These are phyloP conservation scores for Quambalaria eucalypti DNA, from an alignment of 1,284 basidiomycete genomes.

Conservation along the genomic window DNA sequence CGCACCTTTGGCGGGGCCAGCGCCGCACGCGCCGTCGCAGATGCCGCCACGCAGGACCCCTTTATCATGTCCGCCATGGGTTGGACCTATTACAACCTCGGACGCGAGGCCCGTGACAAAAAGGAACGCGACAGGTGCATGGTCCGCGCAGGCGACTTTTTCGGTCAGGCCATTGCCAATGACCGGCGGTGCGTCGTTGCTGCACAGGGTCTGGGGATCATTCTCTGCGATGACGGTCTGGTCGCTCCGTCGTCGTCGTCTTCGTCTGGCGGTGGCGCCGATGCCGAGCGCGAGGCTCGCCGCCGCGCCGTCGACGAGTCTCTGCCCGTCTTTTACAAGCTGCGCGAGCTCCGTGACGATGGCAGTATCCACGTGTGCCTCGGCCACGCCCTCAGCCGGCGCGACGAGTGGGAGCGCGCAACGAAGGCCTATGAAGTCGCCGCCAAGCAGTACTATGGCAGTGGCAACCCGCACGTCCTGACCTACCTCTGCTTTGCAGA, in stretches of 20 bases:
- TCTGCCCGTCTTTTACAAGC: constrained; percentile 34
- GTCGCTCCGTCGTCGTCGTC: constrained; percentile 17
- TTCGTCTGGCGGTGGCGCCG: constrained; percentile 8
- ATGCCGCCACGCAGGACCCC: constrained; percentile 34
- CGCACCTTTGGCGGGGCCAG: constrained; percentile 26
- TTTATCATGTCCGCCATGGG: constrained; percentile 36
- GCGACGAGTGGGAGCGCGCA: constrained; percentile 40
- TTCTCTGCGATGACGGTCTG: constrained; percentile 40
- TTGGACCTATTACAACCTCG: constrained; percentile 45
- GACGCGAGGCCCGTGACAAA: constrained; percentile 24
- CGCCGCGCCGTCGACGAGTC: constrained; percentile 35
- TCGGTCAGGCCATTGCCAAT: constrained; percentile 38
- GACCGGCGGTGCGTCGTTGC: constrained; percentile 39
- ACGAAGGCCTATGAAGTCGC: constrained; percentile 42
- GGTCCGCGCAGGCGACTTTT: constrained; percentile 40
- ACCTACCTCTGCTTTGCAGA: constrained; percentile 39
- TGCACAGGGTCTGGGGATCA: constrained; percentile 42
- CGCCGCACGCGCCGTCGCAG: constrained; percentile 26
- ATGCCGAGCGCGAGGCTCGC: constrained; percentile 18
- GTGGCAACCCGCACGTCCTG: constrained; percentile 23
- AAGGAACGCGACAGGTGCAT: constrained; percentile 36
- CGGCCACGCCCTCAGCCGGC: constrained; percentile 43
- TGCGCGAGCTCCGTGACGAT: constrained; percentile 40
- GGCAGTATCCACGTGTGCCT: constrained; percentile 44
- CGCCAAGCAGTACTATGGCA: constrained; percentile 19